These are phyloP conservation scores for Penstemon eatonii DNA, from an alignment of 257 asterid species.

Conservation along the genomic window DNA sequence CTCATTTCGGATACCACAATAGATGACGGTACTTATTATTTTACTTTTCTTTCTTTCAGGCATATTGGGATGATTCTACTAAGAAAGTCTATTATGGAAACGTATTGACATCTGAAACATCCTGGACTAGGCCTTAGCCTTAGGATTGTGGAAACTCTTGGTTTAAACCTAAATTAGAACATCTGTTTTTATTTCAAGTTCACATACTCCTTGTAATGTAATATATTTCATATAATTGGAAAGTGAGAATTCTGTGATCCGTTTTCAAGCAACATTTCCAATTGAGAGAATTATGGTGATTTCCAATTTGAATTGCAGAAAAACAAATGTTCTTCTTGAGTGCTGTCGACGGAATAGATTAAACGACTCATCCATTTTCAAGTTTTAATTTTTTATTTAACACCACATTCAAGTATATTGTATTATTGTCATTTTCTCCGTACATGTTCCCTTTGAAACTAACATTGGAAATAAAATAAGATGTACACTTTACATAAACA, in stretches of 20 bases:
- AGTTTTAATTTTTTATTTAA: too few species aligned
- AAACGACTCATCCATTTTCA: too few species aligned
- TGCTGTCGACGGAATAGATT: too few species aligned
- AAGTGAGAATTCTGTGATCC: not conserved
- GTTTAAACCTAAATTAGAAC: not conserved
- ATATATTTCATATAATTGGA: not conserved
- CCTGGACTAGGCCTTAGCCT: constrained; percentile 65
- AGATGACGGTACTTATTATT: not conserved
- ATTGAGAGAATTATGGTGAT: too few species aligned
- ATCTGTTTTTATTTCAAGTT: not conserved
- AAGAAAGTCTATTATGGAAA: constrained; percentile 79
- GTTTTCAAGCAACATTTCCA: too few species aligned
- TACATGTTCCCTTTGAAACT: too few species aligned
- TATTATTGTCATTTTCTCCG: too few species aligned
- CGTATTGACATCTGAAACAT: constrained; percentile 64
- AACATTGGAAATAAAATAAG: too few species aligned
- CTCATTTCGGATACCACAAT: not conserved
- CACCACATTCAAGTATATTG: too few species aligned
- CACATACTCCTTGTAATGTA: not conserved
- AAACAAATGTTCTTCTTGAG: too few species aligned
- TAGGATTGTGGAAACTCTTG: not conserved
- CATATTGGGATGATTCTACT: constrained; percentile 77
- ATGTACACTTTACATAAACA: too few species aligned
- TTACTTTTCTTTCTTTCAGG: constrained; percentile 40
- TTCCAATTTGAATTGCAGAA: too few species aligned